A percentile compares a stretch with the other conserved stretches of the same genome.
Conservation (phyloP, 2,329 filamentous ascomycete species). For the Parastagonospora nodorum region DNA sequence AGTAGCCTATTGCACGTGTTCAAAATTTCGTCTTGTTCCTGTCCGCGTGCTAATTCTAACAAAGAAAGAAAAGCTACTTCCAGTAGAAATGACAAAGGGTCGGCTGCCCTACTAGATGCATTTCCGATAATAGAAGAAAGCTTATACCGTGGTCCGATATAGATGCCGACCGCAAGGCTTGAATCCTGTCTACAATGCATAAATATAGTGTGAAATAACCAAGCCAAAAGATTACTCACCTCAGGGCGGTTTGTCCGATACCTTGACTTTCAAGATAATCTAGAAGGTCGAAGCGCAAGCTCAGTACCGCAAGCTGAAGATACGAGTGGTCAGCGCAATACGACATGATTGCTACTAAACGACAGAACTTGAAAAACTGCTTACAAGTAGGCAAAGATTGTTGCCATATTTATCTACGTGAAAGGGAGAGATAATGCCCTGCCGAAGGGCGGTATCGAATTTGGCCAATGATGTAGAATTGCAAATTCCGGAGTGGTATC, state of each 20-base stretch:
- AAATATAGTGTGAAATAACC: too few species aligned
- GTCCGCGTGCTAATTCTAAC: too few species aligned
- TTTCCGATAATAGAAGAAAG: too few species aligned
- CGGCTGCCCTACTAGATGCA: too few species aligned
- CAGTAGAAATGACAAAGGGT: too few species aligned
- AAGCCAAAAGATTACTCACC: conserved; percentile 4
- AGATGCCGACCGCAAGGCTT: background rate
- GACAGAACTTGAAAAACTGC: background rate
- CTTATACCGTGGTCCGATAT: background rate
- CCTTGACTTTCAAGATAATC: conserved; percentile 18
- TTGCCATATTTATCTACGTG: background rate
- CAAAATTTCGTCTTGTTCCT: too few species aligned
- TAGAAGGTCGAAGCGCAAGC: conserved; percentile 11
- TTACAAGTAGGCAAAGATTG: conserved; percentile 13
- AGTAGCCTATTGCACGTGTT: too few species aligned
- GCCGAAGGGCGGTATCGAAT: conserved; percentile 12
- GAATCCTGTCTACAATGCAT: background rate
- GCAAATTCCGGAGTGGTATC: too few species aligned
- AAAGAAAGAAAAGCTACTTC: too few species aligned
- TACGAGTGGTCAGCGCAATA: background rate
- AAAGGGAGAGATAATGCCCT: conserved; percentile 17
- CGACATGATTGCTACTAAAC: too few species aligned
- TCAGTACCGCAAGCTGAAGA: conserved; percentile 6
- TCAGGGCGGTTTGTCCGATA: conserved; percentile 7
- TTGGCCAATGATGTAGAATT: conserved; percentile 7